A percentile compares a stretch with the other conserved stretches of the same genome.
Conservation (phyloP, 2,329 filamentous ascomycete genomes). For the Beauveria scarabaeidicola region DNA sequence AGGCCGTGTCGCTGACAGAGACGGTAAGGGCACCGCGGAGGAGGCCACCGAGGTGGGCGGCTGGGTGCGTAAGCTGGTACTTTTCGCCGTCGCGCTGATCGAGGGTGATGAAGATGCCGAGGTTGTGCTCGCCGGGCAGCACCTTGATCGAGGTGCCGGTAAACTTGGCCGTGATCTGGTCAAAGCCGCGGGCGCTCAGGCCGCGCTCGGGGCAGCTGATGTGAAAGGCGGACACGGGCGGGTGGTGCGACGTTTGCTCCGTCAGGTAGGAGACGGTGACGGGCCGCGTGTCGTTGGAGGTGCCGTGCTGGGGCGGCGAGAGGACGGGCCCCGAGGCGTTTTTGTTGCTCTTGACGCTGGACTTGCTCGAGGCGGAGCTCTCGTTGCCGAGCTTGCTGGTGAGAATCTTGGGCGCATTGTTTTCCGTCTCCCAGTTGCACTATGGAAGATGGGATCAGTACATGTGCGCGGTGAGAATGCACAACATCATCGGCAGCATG, state of each 20-base stretch:
- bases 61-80: conserved; percentile 90
- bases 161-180: conserved; percentile 96
- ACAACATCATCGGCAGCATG: not conserved
- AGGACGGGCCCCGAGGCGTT: conserved; percentile 40
- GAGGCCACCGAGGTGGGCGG: conserved; percentile 84
- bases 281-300: conserved; percentile 36
- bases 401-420: conserved; percentile 60
- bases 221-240: conserved; percentile 92
- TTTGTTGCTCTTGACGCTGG: conserved; percentile 27
- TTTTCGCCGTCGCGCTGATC: conserved; percentile 75
- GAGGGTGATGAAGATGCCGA: conserved; percentile 89
- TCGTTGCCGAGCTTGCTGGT: conserved; percentile 36
- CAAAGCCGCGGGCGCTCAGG: conserved; percentile 79
- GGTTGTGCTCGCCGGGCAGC: conserved; percentile 82
- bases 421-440: conserved; percentile 93
- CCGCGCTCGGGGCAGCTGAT: conserved; percentile 89
- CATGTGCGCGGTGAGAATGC: not conserved
- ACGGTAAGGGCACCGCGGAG: conserved; percentile 81
- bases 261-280: conserved; percentile 89
- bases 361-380: conserved; percentile 40
- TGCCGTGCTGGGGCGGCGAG: conserved; percentile 41
- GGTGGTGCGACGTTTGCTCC: conserved; percentile 96
- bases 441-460: conserved; percentile 26
- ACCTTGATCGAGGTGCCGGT: conserved; percentile 93
- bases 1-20: conserved; percentile 82